phyloP scores from a whole-genome alignment of 2,329 filamentous ascomycete genomes.

The Arthroderma sp. region DNA sequence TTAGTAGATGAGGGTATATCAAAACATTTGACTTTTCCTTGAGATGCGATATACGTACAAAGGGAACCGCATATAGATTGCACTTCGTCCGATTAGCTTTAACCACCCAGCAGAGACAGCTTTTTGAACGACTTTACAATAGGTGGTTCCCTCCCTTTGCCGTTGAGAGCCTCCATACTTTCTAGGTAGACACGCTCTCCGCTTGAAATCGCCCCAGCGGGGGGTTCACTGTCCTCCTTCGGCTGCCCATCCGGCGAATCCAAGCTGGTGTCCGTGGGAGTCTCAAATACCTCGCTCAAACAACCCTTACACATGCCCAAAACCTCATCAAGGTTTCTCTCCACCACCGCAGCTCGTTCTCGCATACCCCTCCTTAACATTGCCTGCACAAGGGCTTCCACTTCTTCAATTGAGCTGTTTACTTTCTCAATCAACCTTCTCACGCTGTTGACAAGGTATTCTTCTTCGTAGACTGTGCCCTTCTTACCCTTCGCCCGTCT shows the following conservation, averaged over 20 bases:
- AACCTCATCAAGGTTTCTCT: conserved; percentile 62
- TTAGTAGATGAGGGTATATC: neutral
- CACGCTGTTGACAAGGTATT: conserved; percentile 86
- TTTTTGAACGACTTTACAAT: conserved; percentile 39
- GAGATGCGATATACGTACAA: neutral
- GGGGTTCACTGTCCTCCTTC: conserved; percentile 12
- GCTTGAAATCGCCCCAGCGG: conserved; percentile 16
- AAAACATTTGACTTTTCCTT: neutral
- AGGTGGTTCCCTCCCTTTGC: conserved; percentile 37
- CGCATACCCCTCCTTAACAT: conserved; percentile 72
- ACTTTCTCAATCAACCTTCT: conserved; percentile 71
- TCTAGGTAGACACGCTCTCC: conserved; percentile 32
- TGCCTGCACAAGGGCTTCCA: conserved; percentile 61
- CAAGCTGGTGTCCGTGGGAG: conserved; percentile 18
- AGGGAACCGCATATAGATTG: neutral
- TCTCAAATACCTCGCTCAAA: conserved; percentile 57
- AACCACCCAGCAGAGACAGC: conserved; percentile 27
- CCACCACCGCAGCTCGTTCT: conserved; percentile 69
- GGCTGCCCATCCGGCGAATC: conserved; percentile 18
- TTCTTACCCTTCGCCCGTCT: conserved; percentile 92
- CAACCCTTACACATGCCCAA: conserved; percentile 55
- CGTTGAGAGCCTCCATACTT: conserved; percentile 28
- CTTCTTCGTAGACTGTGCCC: conserved; percentile 94
- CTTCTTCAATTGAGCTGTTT: conserved; percentile 59
- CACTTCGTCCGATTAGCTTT: neutral